These are phyloP conservation scores for Choanephora cucurbitarum DNA, from an alignment of 371 early-diverging fungal species.

Conservation along the genomic window DNA sequence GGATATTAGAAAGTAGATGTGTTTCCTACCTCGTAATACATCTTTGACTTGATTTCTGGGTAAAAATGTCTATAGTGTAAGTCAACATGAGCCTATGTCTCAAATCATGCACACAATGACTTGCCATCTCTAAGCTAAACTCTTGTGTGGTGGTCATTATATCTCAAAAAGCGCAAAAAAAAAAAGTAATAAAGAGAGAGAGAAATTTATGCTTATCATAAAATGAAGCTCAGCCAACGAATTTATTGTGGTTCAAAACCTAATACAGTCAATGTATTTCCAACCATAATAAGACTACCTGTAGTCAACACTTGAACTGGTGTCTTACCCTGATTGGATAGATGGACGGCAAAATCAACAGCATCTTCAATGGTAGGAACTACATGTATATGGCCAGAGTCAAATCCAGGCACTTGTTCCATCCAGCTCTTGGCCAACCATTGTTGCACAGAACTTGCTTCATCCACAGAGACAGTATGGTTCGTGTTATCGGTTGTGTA, in stretches of 20 bases:
- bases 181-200: not conserved
- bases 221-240: too few relatives aligned
- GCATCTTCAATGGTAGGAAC: constrained; percentile 72
- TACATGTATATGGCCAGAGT: constrained; percentile 42
- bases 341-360: constrained; percentile 60
- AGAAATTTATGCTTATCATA: not conserved
- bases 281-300: constrained; percentile 94
- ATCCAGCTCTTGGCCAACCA: constrained; percentile 56
- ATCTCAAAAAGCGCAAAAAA: not conserved
- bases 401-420: constrained; percentile 35
- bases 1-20: too few relatives aligned
- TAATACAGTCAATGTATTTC: constrained; percentile 76
- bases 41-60: constrained; percentile 61
- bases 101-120: too few relatives aligned
- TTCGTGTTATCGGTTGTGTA: constrained; percentile 66
- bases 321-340: constrained; percentile 26
- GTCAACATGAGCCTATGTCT: not conserved
- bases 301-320: constrained; percentile 78
- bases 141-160: constrained; percentile 20
- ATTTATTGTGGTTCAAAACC: constrained; percentile 47
- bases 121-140: constrained; percentile 23
- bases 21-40: constrained; percentile 64
- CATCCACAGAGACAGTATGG: constrained; percentile 59
- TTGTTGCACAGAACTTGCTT: constrained; percentile 58
- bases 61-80: constrained; percentile 41